A percentile compares a stretch with the other conserved stretches of the same genome.
Conservation (phyloP, 2,329 filamentous ascomycete species). For the Dendrostoma leiphaemia region DNA sequence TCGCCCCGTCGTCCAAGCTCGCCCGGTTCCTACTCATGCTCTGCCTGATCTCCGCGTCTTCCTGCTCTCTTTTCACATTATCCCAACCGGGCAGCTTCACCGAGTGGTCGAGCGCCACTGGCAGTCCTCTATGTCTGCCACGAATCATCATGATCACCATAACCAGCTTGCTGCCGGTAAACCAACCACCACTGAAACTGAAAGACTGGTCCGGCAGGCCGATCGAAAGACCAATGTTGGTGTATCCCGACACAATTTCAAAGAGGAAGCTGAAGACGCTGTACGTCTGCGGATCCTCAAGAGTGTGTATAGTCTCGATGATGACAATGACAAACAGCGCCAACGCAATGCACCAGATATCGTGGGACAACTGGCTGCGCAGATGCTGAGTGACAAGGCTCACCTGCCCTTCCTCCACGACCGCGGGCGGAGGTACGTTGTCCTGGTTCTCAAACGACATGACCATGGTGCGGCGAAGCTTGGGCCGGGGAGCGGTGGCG, state of each 20-base stretch:
- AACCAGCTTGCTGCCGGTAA: conserved; percentile 15
- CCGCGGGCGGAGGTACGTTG: conserved; percentile 8
- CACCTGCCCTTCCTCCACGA: conserved; percentile 18
- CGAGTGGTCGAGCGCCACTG: conserved; percentile 53
- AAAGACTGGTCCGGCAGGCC: conserved; percentile 10
- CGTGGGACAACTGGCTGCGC: conserved; percentile 63
- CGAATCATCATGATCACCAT: conserved; percentile 35
- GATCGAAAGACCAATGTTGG: conserved; percentile 13
- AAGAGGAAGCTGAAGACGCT: conserved; percentile 61
- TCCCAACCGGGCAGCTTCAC: conserved; percentile 38
- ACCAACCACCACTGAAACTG: conserved; percentile 17
- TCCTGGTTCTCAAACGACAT: conserved; percentile 13
- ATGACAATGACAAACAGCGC: conserved; percentile 59
- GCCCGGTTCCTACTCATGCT: conserved; percentile 8
- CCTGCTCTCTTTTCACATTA: conserved; percentile 25
- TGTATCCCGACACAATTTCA: conserved; percentile 42
- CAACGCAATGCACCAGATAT: conserved; percentile 64
- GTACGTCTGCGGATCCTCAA: conserved; percentile 48
- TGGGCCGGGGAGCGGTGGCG: conserved; percentile 12
- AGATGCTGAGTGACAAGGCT: conserved; percentile 45
- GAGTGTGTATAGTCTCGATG: conserved; percentile 57
- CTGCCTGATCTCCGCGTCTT: conserved; percentile 16
- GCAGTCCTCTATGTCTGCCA: conserved; percentile 53
- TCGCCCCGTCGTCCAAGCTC: background rate
- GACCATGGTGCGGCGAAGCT: conserved; percentile 8